Evolutionary conservation across 768 basidiomycete species (phyloP), one percentile per base, ranked within the genome.

Genomic region (Pulveroboletus sp.): DNA sequence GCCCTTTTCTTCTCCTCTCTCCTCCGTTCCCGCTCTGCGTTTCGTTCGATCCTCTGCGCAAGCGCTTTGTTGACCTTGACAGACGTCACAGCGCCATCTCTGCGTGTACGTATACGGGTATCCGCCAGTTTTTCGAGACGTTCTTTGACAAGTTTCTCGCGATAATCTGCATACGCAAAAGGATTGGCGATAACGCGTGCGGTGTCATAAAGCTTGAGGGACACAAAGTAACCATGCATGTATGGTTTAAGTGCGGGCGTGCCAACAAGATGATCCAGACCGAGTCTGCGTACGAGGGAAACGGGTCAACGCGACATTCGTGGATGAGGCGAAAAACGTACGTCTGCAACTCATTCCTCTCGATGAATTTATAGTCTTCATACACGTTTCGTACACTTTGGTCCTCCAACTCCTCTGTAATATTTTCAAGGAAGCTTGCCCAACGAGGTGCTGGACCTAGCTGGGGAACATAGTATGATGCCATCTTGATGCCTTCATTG

Each of bases 181-280:
- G 96, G 96, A 72, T 98, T 97, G 49, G 93, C 86, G 57, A 98
- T 93, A 56, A 95, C 80, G 30, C 94, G 85, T 2, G 96, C 96
- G 44, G 94, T 87, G 59, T 94, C 91, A 73, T 98, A 98, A 6
- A 98, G 81, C 61, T 93, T 91, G 70, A 98, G 83, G 5, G 93
- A 90, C 55, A 97, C 70, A 74, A 99, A 98, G 81, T 94, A 98
- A 38, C 96, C 96, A 69, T 99, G 96, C 95, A 99, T 97, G 71
- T 98, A 99, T 5, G 96, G 96, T 69, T 95, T 95, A 76, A 98
- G 89, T 15, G 89, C 83, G 18, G 93, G 84, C 6, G 94, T 95
- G 44, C 96, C 96, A 56, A 96, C 73, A 59, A 99, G 89, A 66
- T 95, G 92, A 57, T 93, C 89, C 65, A 99, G 71, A n/a, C 93